Percentiles rank a stretch among this genome's conserved stretches.
phyloP scores from a whole-genome alignment of 164 flowering plant genomes.

The Hamamelis virginiana region DNA sequence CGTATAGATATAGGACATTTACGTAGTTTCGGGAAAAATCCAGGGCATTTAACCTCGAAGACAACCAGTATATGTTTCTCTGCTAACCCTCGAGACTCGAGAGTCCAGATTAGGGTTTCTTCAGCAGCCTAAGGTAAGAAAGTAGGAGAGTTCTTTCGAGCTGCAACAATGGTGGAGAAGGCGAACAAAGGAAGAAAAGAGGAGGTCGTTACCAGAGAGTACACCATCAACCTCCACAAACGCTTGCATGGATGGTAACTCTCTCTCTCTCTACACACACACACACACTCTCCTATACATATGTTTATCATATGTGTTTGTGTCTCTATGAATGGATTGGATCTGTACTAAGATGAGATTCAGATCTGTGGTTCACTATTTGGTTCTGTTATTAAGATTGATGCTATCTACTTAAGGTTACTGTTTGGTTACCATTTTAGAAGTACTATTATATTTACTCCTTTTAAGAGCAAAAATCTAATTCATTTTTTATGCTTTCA shows the following conservation, averaged over 20 bases:
- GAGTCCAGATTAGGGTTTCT: slow-evolving; percentile 23
- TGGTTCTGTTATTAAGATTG: too few species aligned
- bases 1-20: too few species aligned
- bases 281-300: too few species aligned
- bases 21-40: neutral
- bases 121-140: neutral
- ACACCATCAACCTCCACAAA: slow-evolving; percentile 61
- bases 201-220: slow-evolving; percentile 61
- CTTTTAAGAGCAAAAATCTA: too few species aligned
- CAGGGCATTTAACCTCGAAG: neutral
- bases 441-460: neutral
- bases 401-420: too few species aligned
- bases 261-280: neutral
- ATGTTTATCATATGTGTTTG: neutral
- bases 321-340: neutral
- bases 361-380: too few species aligned
- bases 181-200: slow-evolving; percentile 43
- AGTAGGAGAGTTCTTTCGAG: neutral
- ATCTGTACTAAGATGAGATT: too few species aligned
- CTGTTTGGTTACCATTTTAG: slow-evolving; percentile 12
- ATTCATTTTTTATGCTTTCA: too few species aligned
- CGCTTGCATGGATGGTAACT: slow-evolving; percentile 60
- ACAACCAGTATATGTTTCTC: neutral
- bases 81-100: too few species aligned
- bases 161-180: slow-evolving; percentile 43